These are phyloP conservation scores for Scheffersomyces amazonensis DNA, from an alignment of 805 yeast genomes.

Conservation along the genomic window DNA sequence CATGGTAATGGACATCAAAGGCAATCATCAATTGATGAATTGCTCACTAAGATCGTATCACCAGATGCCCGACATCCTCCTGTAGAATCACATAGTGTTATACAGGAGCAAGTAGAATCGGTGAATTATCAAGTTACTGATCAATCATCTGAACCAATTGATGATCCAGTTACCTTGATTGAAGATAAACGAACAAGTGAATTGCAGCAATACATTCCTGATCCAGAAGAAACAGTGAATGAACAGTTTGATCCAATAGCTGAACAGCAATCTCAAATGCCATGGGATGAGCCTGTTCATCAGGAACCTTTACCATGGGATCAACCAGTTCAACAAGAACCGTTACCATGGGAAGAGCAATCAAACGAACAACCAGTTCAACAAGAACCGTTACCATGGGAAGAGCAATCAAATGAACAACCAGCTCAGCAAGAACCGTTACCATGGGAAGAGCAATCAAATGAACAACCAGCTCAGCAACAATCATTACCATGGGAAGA, in stretches of 20 bases:
- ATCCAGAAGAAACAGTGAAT: background rate
- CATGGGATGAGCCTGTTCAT: slow-evolving; percentile 1
- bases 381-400: slow-evolving; percentile 7
- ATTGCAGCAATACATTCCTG: slow-evolving; percentile 14
- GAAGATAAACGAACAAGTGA: slow-evolving; percentile 13
- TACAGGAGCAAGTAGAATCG: too few species aligned
- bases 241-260: background rate
- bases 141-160: background rate
- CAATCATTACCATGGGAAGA: slow-evolving; percentile 14
- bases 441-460: slow-evolving; percentile 14
- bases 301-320: slow-evolving; percentile 2
- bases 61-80: too few species aligned
- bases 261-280: background rate
- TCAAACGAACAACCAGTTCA: slow-evolving; percentile 2
- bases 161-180: slow-evolving; percentile 11
- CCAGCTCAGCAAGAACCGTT: background rate
- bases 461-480: too few species aligned
- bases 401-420: slow-evolving; percentile 3
- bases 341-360: slow-evolving; percentile 13
- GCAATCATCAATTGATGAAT: background rate
- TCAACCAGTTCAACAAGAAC: slow-evolving; percentile 1
- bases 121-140: too few species aligned
- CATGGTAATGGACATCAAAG: background rate
- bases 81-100: too few species aligned
- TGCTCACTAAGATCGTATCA: background rate